Conservation (phyloP, 1,284 basidiomycete species). For the Apiotrichum brassicae region DNA sequence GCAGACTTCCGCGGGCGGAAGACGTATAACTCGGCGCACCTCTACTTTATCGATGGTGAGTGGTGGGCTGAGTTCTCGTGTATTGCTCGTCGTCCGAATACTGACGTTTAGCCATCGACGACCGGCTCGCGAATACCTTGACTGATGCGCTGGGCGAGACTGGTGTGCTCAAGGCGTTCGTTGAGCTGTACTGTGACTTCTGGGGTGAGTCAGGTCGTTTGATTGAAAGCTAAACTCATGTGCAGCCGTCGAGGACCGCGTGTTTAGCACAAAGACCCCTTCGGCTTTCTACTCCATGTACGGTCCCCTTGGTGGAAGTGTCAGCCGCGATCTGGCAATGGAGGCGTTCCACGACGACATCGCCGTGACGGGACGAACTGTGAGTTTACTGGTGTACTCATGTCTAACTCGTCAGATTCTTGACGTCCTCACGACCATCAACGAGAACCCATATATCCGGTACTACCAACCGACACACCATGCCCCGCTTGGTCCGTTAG, state of each 20-base stretch:
- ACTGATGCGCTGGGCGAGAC: slow-evolving; percentile 46
- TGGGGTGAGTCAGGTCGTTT: slow-evolving; percentile 55
- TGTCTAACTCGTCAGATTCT: slow-evolving; percentile 57
- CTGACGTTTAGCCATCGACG: slow-evolving; percentile 46
- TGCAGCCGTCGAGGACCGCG: slow-evolving; percentile 71
- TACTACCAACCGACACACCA: slow-evolving; percentile 86
- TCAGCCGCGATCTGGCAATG: slow-evolving; percentile 57
- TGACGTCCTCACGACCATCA: slow-evolving; percentile 83
- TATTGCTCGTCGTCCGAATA: neutral
- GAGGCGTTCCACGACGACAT: slow-evolving; percentile 73
- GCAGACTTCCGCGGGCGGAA: slow-evolving; percentile 66
- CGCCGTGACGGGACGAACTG: slow-evolving; percentile 53
- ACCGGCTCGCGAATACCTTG: slow-evolving; percentile 66
- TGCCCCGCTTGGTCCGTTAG: slow-evolving; percentile 75
- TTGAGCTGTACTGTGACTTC: slow-evolving; percentile 84
- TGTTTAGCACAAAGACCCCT: slow-evolving; percentile 70
- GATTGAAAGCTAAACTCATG: neutral
- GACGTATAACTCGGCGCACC: slow-evolving; percentile 80
- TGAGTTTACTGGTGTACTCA: slow-evolving; percentile 24
- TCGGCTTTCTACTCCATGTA: slow-evolving; percentile 78
- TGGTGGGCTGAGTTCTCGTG: slow-evolving; percentile 6
- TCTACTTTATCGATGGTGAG: slow-evolving; percentile 92
- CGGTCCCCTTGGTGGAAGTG: slow-evolving; percentile 67
- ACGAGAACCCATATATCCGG: slow-evolving; percentile 90
- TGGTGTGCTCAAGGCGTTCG: slow-evolving; percentile 57